Evolutionary conservation across 1,139 yeast species (phyloP), one percentile per base, ranked within the genome.

Genomic region (Sugiyamaella paludigena): DNA sequence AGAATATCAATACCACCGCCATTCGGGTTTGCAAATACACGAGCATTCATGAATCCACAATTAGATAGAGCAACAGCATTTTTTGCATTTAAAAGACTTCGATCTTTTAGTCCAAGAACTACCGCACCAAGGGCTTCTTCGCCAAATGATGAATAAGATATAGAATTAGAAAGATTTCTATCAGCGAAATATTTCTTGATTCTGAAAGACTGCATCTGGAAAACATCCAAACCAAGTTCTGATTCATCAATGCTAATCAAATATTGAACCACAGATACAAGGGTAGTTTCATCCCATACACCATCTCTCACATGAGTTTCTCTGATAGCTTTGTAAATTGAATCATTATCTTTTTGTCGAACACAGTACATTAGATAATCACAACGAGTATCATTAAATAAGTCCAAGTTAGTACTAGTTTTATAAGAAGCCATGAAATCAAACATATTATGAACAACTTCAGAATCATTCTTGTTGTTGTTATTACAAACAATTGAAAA

Each of bases 251-350:
- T 24, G 2, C 34, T 13, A 31, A 56, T 35, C 10, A 67, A 56
- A 39, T 47, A 55, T 16, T 53, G 44, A 27, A 59, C 47, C 2
- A 59, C 65, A 8, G 48, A 53, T 1, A 58, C 50, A 5, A 64
- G 41, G 1, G 72, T 66, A 3, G 64, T 52, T 10, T 64, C 64
- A 40, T 67, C 70, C 69, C 70, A 66, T 3, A 58, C 50, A 8
- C 65, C 67, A 9, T 56, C 57, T 31, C 65, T 55, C 7, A 65
- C 43, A 13, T 59, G 62, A 6, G 68, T 53, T 50, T 69, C 73
- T 24, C 61, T 57, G 36, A 69, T 52, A 7, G 59, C 65, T 51
- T 65, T 62, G 47, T 58, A 52, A 13, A 69, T 47, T 19, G 57
- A 51, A 5, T 56, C 59, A 13, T 45, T 36, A 13, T 54, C 46